These are phyloP conservation scores for Triticum dicoccoides DNA, from an alignment of 176 grass and related monocot species.

Conservation along the genomic window DNA sequence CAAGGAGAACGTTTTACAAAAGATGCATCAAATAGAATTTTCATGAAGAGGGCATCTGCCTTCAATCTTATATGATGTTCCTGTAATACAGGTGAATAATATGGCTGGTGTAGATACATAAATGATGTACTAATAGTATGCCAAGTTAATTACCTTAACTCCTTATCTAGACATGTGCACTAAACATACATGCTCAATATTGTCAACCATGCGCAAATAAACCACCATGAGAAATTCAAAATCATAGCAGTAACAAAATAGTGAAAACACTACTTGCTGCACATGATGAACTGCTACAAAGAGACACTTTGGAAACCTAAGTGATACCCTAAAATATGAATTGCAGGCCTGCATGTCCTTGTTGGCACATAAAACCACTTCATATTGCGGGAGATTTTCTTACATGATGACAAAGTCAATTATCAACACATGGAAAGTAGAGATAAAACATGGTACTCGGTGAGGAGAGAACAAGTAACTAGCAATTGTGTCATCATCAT, in stretches of 20 bases:
- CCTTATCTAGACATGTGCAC: background rate
- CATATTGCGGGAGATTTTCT: background rate
- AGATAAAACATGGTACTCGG: background rate
- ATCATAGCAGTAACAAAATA: background rate
- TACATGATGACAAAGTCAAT: background rate
- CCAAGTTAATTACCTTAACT: background rate
- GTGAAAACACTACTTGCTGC: background rate
- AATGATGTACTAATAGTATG: background rate
- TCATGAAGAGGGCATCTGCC: background rate
- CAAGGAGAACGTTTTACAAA: conserved; percentile 30
- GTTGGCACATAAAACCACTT: background rate
- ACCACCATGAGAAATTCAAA: background rate
- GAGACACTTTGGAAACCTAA: background rate
- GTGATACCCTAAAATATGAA: background rate
- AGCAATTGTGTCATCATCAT: background rate
- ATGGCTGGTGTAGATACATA: background rate
- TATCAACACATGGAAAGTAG: background rate
- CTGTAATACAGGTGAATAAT: background rate
- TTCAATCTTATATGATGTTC: conserved; percentile 4
- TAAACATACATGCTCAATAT: background rate
- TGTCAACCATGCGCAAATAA: background rate
- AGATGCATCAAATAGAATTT: conserved; percentile 38
- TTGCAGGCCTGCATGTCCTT: background rate
- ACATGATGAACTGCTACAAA: background rate
- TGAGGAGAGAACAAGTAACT: background rate